Evolutionary conservation across 495 filamentous ascomycete genomes (phyloP), one percentile per base, ranked within the genome.

Genomic region (Trichoderma asperelloides): DNA sequence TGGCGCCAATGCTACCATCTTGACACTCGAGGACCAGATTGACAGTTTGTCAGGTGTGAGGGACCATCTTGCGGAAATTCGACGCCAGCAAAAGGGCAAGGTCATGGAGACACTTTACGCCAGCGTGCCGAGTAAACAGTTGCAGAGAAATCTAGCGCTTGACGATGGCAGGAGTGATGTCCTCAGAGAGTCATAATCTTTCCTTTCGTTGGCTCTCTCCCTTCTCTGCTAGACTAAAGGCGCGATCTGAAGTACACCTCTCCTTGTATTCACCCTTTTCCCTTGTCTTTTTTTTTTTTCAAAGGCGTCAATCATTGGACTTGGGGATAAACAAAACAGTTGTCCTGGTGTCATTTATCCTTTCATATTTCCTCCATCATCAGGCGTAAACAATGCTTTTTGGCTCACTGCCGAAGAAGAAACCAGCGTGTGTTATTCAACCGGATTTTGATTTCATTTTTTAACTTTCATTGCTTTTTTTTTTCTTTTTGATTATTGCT

Each of bases 11-110:
- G 81, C 82, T 9, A 88, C 85, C 65, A 89, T 85, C 51, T 76
- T 93, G 9, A 84, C 85, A 0, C 84, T 97, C 18, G 90, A 94
- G 66, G 90, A 91, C 70, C 93, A 97, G 78, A 92, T 97, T 66
- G 76, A 80, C 11, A 92, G 93, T 0, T 74, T 97, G 39, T 90
- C 93, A 66, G 87, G 88, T 25, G 92, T 89, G 11, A 90, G 91
- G 65, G 81, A 84, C 23, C 89, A 93, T 72, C 79, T 97, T 5
- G 87, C 87, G 63, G 82, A 80, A 6, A 85, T 92, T 23, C 81
- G 93, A 65, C 85, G 89, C 71, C 83, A 82, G 67, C 93, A 96
- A 80, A 96, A 93, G 79, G 82, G 85, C 37, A 93, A 89, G 78
- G 76, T 93, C 70, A 85, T 96, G 85, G 89, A 93, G 79, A 84